Percentiles rank a stretch among this genome's conserved stretches.
Evolutionary conservation across 768 basidiomycete genomes (phyloP).

Genomic region (Rhodotorula paludigena): DNA sequence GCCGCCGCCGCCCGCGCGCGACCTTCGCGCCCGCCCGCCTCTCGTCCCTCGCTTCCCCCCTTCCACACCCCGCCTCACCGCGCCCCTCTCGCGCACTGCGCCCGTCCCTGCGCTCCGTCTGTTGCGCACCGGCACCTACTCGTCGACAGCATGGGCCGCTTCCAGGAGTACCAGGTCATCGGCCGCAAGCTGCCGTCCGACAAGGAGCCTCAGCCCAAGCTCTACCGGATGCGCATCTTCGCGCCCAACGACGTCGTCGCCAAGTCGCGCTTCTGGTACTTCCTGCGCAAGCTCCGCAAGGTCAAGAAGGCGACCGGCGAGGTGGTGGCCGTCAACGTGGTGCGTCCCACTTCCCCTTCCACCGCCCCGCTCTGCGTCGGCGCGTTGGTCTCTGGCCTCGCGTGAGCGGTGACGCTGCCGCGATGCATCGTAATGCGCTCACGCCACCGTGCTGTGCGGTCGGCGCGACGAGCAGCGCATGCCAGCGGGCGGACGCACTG

Average conservation of each 20-base stretch:
- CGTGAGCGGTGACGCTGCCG: no score
- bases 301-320: constrained; percentile 99
- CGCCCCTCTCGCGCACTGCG: no score
- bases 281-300: constrained; percentile 95
- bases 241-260: constrained; percentile 98
- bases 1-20: not conserved
- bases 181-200: constrained; percentile 96
- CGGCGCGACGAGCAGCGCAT: no score
- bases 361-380: no score
- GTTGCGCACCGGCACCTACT: no score
- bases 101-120: no score
- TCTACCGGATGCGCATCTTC: constrained; percentile 99
- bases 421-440: no score
- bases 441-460: no score
- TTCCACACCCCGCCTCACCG: not conserved
- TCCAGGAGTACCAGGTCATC: constrained; percentile 87
- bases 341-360: constrained; percentile 55
- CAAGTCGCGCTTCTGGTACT: constrained; percentile 99
- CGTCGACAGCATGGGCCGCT: constrained; percentile 49
- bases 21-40: not conserved
- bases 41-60: not conserved
- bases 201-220: constrained; percentile 87
- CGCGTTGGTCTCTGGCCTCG: no score
- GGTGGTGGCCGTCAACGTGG: constrained; percentile 96
- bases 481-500: no score